phyloP scores from a whole-genome alignment of 495 filamentous ascomycete genomes.

The Daldinia concentrica region DNA sequence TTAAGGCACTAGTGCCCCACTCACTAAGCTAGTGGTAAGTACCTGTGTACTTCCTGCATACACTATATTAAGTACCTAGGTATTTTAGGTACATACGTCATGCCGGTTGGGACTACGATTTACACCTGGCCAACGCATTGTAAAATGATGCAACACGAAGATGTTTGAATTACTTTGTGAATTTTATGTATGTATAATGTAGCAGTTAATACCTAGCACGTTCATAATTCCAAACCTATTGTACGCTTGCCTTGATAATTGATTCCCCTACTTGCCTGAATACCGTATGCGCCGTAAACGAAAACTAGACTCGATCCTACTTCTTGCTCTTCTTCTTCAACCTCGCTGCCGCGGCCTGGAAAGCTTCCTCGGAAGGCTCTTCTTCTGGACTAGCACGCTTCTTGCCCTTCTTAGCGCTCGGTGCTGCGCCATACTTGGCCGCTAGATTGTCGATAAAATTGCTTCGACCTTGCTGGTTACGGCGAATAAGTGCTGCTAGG shows the following conservation, averaged over 20 bases:
- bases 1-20: constrained; percentile 9
- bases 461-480: constrained; percentile 49
- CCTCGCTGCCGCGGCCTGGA: constrained; percentile 60
- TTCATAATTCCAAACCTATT: constrained; percentile 8
- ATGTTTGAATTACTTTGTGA: not conserved
- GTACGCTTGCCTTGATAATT: constrained; percentile 7
- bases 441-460: constrained; percentile 75
- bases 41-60: not conserved
- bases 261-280: constrained; percentile 25
- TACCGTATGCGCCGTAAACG: constrained; percentile 34
- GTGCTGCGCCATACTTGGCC: constrained; percentile 72
- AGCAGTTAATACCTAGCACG: not conserved
- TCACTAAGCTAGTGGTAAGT: not conserved
- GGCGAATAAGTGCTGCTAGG: constrained; percentile 55
- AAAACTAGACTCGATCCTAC: not conserved
- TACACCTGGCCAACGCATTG: not conserved
- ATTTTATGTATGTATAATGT: not conserved
- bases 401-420: constrained; percentile 58
- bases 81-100: constrained; percentile 10
- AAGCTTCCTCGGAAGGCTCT: constrained; percentile 75
- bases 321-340: constrained; percentile 56
- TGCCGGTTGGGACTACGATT: not conserved
- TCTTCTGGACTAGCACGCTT: constrained; percentile 57
- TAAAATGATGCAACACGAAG: not conserved
- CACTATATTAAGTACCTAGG: no score